These are phyloP conservation scores for Trichophyton mentagrophytes DNA, from an alignment of 2,329 filamentous ascomycete species.

Conservation along the genomic window DNA sequence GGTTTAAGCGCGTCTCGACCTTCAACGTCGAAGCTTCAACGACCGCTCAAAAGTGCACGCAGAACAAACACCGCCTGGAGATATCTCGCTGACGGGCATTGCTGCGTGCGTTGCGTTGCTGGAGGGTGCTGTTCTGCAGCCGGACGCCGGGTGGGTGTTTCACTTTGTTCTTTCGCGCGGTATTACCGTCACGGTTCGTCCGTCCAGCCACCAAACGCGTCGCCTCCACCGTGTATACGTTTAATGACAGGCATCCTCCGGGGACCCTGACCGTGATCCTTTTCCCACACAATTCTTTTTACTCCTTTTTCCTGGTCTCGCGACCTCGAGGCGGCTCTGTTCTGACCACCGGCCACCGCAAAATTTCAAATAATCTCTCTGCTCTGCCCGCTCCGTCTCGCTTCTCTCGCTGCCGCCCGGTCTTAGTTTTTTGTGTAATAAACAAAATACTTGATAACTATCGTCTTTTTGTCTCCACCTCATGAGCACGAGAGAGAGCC, in stretches of 20 bases:
- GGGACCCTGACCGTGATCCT: conserved; percentile 8
- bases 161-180: not conserved
- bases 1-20: not conserved
- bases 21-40: not conserved
- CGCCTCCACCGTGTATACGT: conserved; percentile 10
- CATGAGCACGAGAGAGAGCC: not conserved
- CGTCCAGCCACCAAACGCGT: conserved; percentile 13
- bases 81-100: not conserved
- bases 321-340: conserved; percentile 3
- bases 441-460: not conserved
- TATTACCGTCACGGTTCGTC: not conserved
- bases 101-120: not conserved
- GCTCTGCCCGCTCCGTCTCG: not conserved
- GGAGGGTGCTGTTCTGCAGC: not conserved
- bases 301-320: conserved; percentile 2
- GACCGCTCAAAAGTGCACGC: not conserved
- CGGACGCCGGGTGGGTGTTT: not conserved
- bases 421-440: not conserved
- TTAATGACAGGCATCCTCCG: conserved; percentile 11
- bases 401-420: not conserved
- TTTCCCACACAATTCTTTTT: conserved; percentile 8
- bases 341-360: conserved; percentile 1
- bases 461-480: not conserved
- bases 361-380: not conserved
- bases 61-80: not conserved